These are phyloP conservation scores for Eucalyptus regnans DNA, from an alignment of 345 rosid species.

Conservation along the genomic window DNA sequence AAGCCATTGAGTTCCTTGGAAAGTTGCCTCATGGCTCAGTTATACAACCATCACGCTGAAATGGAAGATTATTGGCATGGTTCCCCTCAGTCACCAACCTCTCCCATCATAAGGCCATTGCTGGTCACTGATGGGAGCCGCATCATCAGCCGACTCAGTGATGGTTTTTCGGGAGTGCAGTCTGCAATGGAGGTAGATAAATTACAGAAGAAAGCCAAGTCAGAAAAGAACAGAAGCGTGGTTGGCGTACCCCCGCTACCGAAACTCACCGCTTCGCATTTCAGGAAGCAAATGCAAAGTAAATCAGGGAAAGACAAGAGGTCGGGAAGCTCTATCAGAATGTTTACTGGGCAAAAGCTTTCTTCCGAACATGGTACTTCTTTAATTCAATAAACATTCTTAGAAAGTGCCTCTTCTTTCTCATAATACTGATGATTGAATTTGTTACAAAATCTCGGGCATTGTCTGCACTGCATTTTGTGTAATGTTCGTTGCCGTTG, in stretches of 20 bases:
- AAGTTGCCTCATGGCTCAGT: constrained; percentile 56
- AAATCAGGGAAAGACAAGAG: constrained; percentile 21
- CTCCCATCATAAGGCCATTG: constrained; percentile 32
- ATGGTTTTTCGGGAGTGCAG: constrained; percentile 1
- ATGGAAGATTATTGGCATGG: constrained; percentile 37
- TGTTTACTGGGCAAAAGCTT: background rate
- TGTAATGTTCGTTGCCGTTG: background rate
- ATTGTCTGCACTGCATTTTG: background rate
- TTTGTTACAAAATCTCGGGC: background rate
- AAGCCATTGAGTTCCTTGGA: constrained; percentile 53
- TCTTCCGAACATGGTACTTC: constrained; percentile 15
- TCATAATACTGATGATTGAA: background rate
- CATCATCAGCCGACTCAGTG: constrained; percentile 31
- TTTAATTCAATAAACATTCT: background rate
- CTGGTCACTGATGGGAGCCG: constrained; percentile 45
- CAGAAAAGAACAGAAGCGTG: constrained; percentile 2
- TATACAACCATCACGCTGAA: constrained; percentile 27
- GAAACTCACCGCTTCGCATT: constrained; percentile 11
- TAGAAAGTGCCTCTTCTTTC: background rate
- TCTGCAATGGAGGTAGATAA: background rate
- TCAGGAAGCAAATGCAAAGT: constrained; percentile 18
- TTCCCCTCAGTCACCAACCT: constrained; percentile 28
- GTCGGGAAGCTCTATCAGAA: constrained; percentile 10
- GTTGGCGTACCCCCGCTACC: constrained; percentile 41
- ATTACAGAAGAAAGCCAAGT: constrained; percentile 8